Evolutionary conservation across 768 basidiomycete genomes (phyloP), one percentile per base, ranked within the genome.

Genomic region (Lentinus tigrinus): DNA sequence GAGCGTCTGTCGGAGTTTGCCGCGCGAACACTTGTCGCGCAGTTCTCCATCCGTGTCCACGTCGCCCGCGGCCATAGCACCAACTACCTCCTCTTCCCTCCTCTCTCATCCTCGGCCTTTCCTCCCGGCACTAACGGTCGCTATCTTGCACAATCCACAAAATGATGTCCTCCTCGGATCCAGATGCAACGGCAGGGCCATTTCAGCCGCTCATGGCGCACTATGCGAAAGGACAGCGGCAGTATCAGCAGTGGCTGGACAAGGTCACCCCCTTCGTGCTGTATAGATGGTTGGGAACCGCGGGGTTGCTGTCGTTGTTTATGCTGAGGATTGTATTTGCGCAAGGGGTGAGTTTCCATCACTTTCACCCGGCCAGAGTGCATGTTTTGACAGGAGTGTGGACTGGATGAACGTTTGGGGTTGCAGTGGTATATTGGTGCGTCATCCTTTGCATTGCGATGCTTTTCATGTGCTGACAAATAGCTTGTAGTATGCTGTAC

Each of bases 181-280:
- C 61, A 0, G 54, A 61, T 14, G 36, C 56, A 8, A 61, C 64
- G 4, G 52, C 46, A 19, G 61, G 60, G 16, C 72, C 72, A n/a
- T 65, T 71, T 52, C 61, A 68, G 57, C 69, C 70, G 36, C 62
- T 74, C 42, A 56, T 66, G 4, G 63, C 60, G 38, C 66, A 72
- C 42, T 81, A 79, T 65, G 68, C 77, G 36, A 85, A 83, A 66
- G 52, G 81, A n/a, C 81, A 83, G 66, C 83, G 93, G 27, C 85
- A 87, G 69, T 95, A 95, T 71, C 94, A 96, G 72, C 86, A 89
- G 69, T 72, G 84, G 24, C 81, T 98, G n/a, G 97, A 99, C 79
- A 84, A 91, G 24, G 87, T 89, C 78, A 97, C 96, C 3, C 97
- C 97, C 0, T 85, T 93, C 69, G 82, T 88, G 28, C 73, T 93